Evolutionary conservation across 192 early-diverging fungal species (phyloP).

Genomic region (Polychytrium aggregatum): DNA sequence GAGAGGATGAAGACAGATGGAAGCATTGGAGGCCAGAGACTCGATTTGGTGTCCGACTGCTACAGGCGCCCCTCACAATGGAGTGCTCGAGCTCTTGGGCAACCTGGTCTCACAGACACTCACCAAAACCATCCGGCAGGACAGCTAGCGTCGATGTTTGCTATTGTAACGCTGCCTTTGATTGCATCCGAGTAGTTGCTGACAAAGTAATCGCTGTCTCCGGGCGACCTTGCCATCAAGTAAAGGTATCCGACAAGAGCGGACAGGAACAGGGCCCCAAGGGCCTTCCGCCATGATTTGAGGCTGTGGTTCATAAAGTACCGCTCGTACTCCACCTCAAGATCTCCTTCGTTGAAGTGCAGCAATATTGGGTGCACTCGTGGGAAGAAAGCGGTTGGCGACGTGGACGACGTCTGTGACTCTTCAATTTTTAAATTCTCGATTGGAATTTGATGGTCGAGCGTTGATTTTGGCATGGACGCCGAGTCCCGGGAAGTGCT

Average conservation of each 20-base stretch:
- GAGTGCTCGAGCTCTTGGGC: no score
- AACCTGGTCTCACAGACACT: no score
- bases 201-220: conserved; percentile 8
- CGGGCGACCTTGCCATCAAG: conserved; percentile 14
- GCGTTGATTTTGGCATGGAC: no score
- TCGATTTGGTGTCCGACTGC: not conserved
- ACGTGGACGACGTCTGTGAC: no score
- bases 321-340: conserved; percentile 17
- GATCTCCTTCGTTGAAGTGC: conserved; percentile 15
- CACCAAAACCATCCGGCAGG: conserved; percentile 19
- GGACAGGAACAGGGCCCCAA: conserved; percentile 10
- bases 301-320: conserved; percentile 20
- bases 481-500: no score
- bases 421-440: no score
- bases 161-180: conserved; percentile 1
- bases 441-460: no score
- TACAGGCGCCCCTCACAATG: not conserved
- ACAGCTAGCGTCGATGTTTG: not conserved
- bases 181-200: conserved; percentile 2
- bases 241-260: conserved; percentile 14
- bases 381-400: no score
- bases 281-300: conserved; percentile 13
- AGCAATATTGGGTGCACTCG: conserved; percentile 38
- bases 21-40: not conserved
- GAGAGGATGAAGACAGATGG: no score